Evolutionary conservation across 2,329 filamentous ascomycete genomes (phyloP).

Genomic region (Phialophora tarda): DNA sequence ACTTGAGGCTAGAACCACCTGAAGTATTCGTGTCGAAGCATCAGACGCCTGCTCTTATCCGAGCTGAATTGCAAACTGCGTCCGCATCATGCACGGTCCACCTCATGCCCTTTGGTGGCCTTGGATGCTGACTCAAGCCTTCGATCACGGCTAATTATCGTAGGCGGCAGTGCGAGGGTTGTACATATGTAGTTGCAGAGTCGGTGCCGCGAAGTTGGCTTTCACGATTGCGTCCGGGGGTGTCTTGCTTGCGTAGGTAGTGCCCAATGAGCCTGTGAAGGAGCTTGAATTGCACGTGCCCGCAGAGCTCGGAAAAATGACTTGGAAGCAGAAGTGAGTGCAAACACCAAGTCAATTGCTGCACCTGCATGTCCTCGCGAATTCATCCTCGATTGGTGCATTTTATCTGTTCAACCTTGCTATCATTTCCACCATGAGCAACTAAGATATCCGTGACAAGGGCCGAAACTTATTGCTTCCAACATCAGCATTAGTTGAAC

Average conservation of each 20-base stretch:
- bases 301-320: slow-evolving; percentile 3
- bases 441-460: not conserved
- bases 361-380: not conserved
- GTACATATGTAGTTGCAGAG: not conserved
- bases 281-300: slow-evolving; percentile 11
- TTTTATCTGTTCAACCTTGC: not conserved
- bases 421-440: not conserved
- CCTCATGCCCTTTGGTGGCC: not conserved
- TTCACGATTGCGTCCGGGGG: not conserved
- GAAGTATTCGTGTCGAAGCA: slow-evolving; percentile 9
- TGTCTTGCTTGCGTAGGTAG: not conserved
- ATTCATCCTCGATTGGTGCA: slow-evolving; percentile 9
- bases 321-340: not conserved
- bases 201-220: not conserved
- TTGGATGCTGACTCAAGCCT: slow-evolving; percentile 12
- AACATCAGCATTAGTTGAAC: slow-evolving; percentile 9
- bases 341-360: slow-evolving; percentile 1
- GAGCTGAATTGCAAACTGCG: slow-evolving; percentile 9
- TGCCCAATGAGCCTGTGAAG: not conserved
- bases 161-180: not conserved
- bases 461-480: not conserved
- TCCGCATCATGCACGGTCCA: slow-evolving; percentile 3
- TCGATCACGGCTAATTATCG: not conserved
- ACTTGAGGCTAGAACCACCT: slow-evolving; percentile 15
- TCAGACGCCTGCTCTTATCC: slow-evolving; percentile 13